Evolutionary conservation across 1,284 basidiomycete genomes (phyloP).

Genomic region (Austropuccinia psidii): DNA sequence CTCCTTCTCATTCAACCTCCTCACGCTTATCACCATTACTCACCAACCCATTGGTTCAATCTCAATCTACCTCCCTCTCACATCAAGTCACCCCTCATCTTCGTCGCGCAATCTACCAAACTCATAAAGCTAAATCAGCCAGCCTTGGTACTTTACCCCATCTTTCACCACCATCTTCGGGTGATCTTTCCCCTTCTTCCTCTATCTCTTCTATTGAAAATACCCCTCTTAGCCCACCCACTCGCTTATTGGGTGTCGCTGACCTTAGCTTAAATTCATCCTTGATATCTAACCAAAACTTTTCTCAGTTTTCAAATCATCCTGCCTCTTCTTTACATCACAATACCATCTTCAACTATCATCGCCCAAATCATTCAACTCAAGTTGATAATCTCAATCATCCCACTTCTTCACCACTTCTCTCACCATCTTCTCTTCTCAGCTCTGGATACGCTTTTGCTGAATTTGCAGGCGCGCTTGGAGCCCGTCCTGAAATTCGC

Average conservation of each 20-base stretch:
- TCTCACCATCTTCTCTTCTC: not conserved
- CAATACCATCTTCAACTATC: no score
- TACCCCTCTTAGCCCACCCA: constrained; percentile 20
- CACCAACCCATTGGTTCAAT: constrained; percentile 56
- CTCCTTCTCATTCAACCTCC: not conserved
- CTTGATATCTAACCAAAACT: not conserved
- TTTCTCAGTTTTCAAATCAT: not conserved
- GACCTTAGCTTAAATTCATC: constrained; percentile 5
- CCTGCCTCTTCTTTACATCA: not conserved
- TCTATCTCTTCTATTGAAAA: constrained; percentile 12
- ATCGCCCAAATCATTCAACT: not conserved
- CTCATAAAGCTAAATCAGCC: not conserved
- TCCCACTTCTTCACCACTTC: not conserved
- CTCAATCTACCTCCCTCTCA: constrained; percentile 53
- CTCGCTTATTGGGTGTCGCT: not conserved
- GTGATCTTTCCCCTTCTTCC: constrained; percentile 29
- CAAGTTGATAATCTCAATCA: not conserved
- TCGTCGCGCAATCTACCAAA: not conserved
- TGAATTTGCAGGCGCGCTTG: constrained; percentile 24
- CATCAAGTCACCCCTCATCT: not conserved
- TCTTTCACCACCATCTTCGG: constrained; percentile 22
- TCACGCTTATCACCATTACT: constrained; percentile 50
- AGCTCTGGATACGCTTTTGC: constrained; percentile 19
- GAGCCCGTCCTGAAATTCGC: constrained; percentile 28
- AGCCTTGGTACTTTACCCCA: not conserved